phyloP scores from a whole-genome alignment of 163 green algal species.

The Volvox carteri region DNA sequence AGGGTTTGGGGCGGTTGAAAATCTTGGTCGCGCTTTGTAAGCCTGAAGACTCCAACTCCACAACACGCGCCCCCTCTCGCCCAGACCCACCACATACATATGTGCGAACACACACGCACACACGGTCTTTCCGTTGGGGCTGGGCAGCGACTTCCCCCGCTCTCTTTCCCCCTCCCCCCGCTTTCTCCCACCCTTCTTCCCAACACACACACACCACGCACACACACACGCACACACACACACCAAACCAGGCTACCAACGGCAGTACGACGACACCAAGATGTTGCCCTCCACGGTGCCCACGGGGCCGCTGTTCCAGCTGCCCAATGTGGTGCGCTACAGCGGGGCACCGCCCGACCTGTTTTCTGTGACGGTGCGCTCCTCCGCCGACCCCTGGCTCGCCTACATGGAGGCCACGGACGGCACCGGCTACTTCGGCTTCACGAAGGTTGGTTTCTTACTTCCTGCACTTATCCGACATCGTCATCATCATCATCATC shows the following conservation, averaged over 20 bases:
- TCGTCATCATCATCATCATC: no score
- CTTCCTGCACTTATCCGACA: no score
- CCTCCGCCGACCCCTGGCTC: conserved; percentile 39
- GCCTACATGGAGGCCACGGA: conserved; percentile 27
- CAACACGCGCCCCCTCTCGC: no score
- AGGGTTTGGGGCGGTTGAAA: no score
- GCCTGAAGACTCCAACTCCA: no score
- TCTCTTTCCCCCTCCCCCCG: not conserved
- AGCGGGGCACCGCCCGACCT: not conserved
- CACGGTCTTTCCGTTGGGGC: no score
- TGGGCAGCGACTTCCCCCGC: no score
- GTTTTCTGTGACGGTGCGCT: conserved; percentile 17
- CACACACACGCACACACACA: not conserved
- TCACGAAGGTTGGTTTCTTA: conserved; percentile 45
- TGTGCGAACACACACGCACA: no score
- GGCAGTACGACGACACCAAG: not conserved
- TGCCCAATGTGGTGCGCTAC: not conserved
- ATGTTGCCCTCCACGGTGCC: not conserved
- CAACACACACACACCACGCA: no score
- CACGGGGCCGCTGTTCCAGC: not conserved
- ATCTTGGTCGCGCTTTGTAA: no score
- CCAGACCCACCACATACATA: no score
- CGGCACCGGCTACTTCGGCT: conserved; percentile 12
- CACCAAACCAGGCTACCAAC: conserved; percentile 3
- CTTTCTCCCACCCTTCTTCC: no score